A percentile compares a stretch with the other conserved stretches of the same genome.
Conservation (phyloP, 495 filamentous ascomycete genomes). For the Aspergillus panamensis region DNA sequence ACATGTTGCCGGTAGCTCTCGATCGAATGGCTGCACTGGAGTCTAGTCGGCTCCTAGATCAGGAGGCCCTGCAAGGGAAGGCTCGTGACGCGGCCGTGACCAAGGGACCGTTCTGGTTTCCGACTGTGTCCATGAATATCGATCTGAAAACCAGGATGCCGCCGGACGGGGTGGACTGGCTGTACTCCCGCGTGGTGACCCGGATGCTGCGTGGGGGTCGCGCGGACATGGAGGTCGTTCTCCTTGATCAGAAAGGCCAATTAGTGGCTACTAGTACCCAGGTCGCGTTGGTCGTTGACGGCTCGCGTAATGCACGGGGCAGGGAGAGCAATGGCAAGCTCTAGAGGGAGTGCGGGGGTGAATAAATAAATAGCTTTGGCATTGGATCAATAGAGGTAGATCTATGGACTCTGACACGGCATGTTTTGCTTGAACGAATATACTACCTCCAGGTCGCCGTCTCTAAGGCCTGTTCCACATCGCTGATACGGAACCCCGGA, state of each 20-base stretch:
- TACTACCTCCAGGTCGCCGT: too few species aligned
- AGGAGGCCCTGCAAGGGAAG: constrained; percentile 4
- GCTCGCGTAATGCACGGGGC: background rate
- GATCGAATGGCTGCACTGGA: constrained; percentile 27
- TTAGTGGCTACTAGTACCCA: constrained; percentile 53
- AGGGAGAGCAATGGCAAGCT: background rate
- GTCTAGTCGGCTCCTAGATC: constrained; percentile 27
- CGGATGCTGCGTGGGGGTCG: constrained; percentile 51
- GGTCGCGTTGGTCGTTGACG: constrained; percentile 38
- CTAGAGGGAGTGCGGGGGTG: background rate
- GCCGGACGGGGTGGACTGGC: constrained; percentile 47
- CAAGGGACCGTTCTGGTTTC: constrained; percentile 56
- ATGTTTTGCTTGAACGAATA: too few species aligned
- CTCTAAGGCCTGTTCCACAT: background rate
- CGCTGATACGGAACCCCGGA: background rate
- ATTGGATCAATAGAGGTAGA: background rate
- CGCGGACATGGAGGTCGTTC: constrained; percentile 52
- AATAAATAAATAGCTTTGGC: background rate
- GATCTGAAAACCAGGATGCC: constrained; percentile 53
- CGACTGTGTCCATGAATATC: constrained; percentile 56
- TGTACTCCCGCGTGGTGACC: constrained; percentile 44
- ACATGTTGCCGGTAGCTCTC: constrained; percentile 50
- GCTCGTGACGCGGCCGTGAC: constrained; percentile 7
- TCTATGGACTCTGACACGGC: background rate
- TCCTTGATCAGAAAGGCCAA: constrained; percentile 44